Base-by-base conservation (phyloP, 2,329 filamentous ascomycete genomes). In the Colletotrichum ledebouriae region DNA sequence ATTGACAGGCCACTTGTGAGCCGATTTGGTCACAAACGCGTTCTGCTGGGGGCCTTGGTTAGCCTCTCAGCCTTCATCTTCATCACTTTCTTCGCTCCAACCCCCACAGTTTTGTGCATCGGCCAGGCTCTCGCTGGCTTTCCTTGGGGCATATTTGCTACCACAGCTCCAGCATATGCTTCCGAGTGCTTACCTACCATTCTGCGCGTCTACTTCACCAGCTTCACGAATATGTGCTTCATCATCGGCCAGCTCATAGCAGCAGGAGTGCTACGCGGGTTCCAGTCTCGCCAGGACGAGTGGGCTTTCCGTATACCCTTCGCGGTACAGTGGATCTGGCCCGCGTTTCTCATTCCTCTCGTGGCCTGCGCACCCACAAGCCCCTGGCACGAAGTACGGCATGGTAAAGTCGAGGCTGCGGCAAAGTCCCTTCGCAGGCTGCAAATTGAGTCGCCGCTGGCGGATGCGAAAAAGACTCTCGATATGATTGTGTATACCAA, bases 301-400 rank as follows among this genome's bases (percentile, higher is more conserved):
- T 85, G 81, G 80, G 79, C 80, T 0, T 86, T 83, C 71, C 76
- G 80, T 6, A 82, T 81, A 10, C 83, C 84, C 0, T 86, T 83
- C 62, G 83, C 78, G 0, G 60, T 85, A 0, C 83, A 86, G 67
- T 86, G 84, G 84, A 72, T 80, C 3, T 86, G 82, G 79, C 82
- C 83, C 0, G 75, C 80, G 1, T 74, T 81, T 1, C 73, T 86
- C 2, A 68, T 85, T 4, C 71, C 80, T 0, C 72, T 76, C 2
- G 74, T 83, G 2, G 70, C 73, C 10, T 81, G 85, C 34, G 81
- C 82, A 1, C 85, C 84, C 0, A 84, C 86, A 62, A 82, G 80
- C 1, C 84, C 84, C 29, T 53, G 49, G 49, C 49, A 53, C 10
- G 49, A 53, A 12, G 49, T 53, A 33, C 76, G 81, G 6, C 74